Evolutionary conservation across 2,329 filamentous ascomycete genomes (phyloP).

Genomic region (Aciculosporium take): DNA sequence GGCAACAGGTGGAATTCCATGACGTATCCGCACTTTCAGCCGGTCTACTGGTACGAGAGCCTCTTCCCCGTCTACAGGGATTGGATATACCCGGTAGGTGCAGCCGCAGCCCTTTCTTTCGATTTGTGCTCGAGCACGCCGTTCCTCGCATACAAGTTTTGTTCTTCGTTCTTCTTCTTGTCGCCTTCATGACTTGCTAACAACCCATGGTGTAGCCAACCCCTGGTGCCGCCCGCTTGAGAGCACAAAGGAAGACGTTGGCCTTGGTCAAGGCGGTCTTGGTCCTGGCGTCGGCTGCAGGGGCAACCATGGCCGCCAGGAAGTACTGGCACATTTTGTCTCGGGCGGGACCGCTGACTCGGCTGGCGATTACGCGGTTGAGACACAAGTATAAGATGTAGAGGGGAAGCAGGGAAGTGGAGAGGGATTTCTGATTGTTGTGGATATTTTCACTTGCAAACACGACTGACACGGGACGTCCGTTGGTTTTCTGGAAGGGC

Average conservation of each 20-base stretch:
- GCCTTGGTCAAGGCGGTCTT: neutral
- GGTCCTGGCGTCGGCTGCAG: neutral
- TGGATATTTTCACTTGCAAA: neutral
- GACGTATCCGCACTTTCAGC: conserved; percentile 23
- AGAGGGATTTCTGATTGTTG: no score
- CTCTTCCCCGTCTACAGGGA: conserved; percentile 21
- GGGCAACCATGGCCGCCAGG: neutral
- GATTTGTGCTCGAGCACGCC: neutral
- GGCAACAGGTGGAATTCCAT: conserved; percentile 20
- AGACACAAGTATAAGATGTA: conserved; percentile 2
- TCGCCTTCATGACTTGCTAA: neutral
- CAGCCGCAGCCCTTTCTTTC: neutral
- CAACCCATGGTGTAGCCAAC: neutral
- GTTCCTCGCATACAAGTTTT: no score
- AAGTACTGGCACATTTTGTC: conserved; percentile 4
- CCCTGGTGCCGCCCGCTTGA: conserved; percentile 1
- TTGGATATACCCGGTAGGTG: conserved; percentile 19
- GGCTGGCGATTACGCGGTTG: neutral
- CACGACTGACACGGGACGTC: no score
- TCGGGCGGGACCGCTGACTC: conserved; percentile 1
- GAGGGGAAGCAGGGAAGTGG: neutral
- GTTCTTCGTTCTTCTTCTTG: neutral
- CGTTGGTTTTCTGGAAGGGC: no score
- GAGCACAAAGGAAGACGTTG: neutral
- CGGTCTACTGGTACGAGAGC: conserved; percentile 21